Base-by-base conservation (phyloP, 2,329 filamentous ascomycete genomes). In the Coniochaeta ligniaria region DNA sequence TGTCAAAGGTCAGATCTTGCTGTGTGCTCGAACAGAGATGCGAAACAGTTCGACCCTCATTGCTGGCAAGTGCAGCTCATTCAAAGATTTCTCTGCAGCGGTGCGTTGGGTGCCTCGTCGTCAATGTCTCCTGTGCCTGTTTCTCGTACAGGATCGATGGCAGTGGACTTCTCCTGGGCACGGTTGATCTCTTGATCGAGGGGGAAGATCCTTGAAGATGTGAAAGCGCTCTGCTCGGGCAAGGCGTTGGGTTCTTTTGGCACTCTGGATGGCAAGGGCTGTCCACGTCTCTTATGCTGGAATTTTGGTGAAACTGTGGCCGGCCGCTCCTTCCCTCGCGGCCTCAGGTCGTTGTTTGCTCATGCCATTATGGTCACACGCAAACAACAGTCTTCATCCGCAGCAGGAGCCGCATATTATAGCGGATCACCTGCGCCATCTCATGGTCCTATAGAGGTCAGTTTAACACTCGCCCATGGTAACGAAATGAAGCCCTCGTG, bases 401-500 rank as follows among this genome's bases (percentile, higher is more conserved):
- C 12, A 22, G 43, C 43, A 22, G 43, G 20, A 41, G 16, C 16
- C 38, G 16, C 17, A 16, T n/a, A 41, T 41, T 16, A n/a, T 11
- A 26, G 6, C 20, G 17, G 35, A 20, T 47, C 20, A 26, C 38
- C 38, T n/a, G 43, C 8, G 24, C n/a, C 43, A 24, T 8, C 20
- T 7, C 20, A 22, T 14, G 43, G 43, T 22, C 43, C 22, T 28
- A 52, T 52, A 52, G 28, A 52, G 6, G 24, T n/a, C 24, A 6
- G 11, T 17, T 31, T 52, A 31, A 28, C 47, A 5, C 12, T 6
- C 6, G 9, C 20, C 5, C 3, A 52, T 31, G 26, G 26, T 38
- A 57, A 36, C 52, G n/a, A 57, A 57, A n/a, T 22, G 31, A 52
- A 52, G 54, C 54, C 54, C 31, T 57, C 54, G 54, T 57, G 33